phyloP scores from a whole-genome alignment of 1,284 basidiomycete genomes.

The Sporisorium reilianum region DNA sequence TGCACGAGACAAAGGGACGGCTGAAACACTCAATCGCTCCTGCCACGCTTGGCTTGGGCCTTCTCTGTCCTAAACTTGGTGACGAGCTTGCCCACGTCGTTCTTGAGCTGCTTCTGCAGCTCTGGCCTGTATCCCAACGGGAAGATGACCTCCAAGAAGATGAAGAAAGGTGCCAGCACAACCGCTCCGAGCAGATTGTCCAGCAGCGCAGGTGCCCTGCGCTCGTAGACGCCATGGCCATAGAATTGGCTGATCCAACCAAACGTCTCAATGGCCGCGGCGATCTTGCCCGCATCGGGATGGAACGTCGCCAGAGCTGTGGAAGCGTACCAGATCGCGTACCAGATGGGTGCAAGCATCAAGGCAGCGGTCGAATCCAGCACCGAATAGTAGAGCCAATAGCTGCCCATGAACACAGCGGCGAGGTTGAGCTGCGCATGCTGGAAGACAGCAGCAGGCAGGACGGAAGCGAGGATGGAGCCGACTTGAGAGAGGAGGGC shows the following conservation, averaged over 20 bases:
- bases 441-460: slow-evolving; percentile 26
- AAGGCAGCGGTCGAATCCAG: slow-evolving; percentile 51
- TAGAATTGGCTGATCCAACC: slow-evolving; percentile 64
- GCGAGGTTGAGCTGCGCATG: slow-evolving; percentile 45
- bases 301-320: slow-evolving; percentile 29
- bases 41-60: slow-evolving; percentile 30
- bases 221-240: slow-evolving; percentile 62
- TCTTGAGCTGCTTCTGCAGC: slow-evolving; percentile 61
- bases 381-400: slow-evolving; percentile 58
- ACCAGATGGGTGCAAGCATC: slow-evolving; percentile 56
- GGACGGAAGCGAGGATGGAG: slow-evolving; percentile 21
- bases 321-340: slow-evolving; percentile 31
- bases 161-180: slow-evolving; percentile 63
- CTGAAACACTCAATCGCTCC: slow-evolving; percentile 2
- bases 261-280: slow-evolving; percentile 32
- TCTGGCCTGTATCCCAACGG: slow-evolving; percentile 57
- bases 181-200: slow-evolving; percentile 61
- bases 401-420: slow-evolving; percentile 47
- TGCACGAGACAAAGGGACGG: too few species aligned
- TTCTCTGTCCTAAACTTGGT: slow-evolving; percentile 44
- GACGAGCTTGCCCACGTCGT: slow-evolving; percentile 52
- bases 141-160: slow-evolving; percentile 61
- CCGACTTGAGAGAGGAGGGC: slow-evolving; percentile 43
- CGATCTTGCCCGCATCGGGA: slow-evolving; percentile 41
- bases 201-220: slow-evolving; percentile 58